phyloP scores from a whole-genome alignment of 2,329 filamentous ascomycete species.

The Colletotrichum acutatum region DNA sequence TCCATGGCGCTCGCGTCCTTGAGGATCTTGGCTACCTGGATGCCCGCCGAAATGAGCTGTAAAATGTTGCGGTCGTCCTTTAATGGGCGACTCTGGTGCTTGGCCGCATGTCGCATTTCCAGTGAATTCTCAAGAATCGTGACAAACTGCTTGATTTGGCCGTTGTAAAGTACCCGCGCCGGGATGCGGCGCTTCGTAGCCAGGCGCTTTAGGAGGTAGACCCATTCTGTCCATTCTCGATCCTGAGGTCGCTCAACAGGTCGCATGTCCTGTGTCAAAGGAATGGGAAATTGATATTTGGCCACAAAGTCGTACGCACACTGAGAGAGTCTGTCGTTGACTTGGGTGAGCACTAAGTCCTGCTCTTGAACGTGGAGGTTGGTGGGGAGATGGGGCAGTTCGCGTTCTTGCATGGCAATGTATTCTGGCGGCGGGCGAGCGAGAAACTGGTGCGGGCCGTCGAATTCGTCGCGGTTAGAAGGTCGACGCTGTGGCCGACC shows the following conservation, averaged over 20 bases:
- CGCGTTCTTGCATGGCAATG: conserved; percentile 80
- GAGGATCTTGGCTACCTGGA: conserved; percentile 88
- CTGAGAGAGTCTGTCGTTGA: conserved; percentile 86
- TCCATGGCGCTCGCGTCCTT: conserved; percentile 88
- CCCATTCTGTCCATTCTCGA: conserved; percentile 93
- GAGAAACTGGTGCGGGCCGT: conserved; percentile 86
- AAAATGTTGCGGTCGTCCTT: conserved; percentile 92
- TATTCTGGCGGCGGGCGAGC: conserved; percentile 77
- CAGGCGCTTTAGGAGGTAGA: conserved; percentile 85
- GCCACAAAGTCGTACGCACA: conserved; percentile 92
- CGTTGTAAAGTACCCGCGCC: conserved; percentile 85
- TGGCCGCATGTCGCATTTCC: conserved; percentile 87
- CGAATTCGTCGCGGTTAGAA: conserved; percentile 89
- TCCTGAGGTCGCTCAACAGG: conserved; percentile 79
- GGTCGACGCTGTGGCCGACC: conserved; percentile 72
- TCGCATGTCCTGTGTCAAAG: conserved; percentile 83
- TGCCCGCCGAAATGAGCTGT: conserved; percentile 86
- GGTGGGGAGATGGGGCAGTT: conserved; percentile 84
- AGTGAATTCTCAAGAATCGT: conserved; percentile 89
- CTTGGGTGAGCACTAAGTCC: conserved; percentile 80
- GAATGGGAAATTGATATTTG: conserved; percentile 91
- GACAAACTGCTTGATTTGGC: conserved; percentile 91
- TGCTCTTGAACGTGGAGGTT: conserved; percentile 87
- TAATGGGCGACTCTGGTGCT: conserved; percentile 83
- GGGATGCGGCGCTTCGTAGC: conserved; percentile 89